These are phyloP conservation scores for Alloascoidea africana DNA, from an alignment of 805 yeast species.

Conservation along the genomic window DNA sequence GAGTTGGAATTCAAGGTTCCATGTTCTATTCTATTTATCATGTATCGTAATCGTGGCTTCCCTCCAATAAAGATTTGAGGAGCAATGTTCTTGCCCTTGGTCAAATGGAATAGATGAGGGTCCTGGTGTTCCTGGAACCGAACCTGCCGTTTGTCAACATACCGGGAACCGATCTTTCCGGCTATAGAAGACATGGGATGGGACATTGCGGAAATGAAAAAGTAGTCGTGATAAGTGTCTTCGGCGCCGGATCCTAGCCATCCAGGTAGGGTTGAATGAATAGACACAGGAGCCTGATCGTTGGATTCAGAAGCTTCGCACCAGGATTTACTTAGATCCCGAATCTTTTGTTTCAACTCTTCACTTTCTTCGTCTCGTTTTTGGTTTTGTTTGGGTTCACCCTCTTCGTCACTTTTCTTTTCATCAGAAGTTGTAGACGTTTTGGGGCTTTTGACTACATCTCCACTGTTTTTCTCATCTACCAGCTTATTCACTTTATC, in stretches of 20 bases:
- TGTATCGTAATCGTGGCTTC: background rate
- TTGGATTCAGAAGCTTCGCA: background rate
- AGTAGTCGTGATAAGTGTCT: background rate
- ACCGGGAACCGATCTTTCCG: background rate
- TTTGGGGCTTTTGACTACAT: background rate
- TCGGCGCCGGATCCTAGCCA: background rate
- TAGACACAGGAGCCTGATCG: background rate
- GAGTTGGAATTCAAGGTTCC: background rate
- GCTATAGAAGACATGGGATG: background rate
- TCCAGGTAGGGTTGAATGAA: background rate
- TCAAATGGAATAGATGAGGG: background rate
- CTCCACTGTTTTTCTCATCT: too few relatives aligned
- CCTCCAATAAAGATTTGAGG: background rate
- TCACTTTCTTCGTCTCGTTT: background rate
- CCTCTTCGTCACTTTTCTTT: background rate
- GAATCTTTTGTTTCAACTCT: too few relatives aligned
- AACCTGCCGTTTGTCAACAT: background rate
- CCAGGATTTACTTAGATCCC: too few relatives aligned
- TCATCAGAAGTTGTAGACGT: background rate
- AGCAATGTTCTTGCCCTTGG: background rate
- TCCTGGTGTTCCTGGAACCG: background rate
- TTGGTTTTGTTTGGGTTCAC: background rate
- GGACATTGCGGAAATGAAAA: background rate
- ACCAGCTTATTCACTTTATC: background rate
- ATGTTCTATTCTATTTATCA: background rate